A percentile compares a stretch with the other conserved stretches of the same genome.
Evolutionary conservation across 768 basidiomycete genomes (phyloP).

Genomic region (Leccinum ochraceum): DNA sequence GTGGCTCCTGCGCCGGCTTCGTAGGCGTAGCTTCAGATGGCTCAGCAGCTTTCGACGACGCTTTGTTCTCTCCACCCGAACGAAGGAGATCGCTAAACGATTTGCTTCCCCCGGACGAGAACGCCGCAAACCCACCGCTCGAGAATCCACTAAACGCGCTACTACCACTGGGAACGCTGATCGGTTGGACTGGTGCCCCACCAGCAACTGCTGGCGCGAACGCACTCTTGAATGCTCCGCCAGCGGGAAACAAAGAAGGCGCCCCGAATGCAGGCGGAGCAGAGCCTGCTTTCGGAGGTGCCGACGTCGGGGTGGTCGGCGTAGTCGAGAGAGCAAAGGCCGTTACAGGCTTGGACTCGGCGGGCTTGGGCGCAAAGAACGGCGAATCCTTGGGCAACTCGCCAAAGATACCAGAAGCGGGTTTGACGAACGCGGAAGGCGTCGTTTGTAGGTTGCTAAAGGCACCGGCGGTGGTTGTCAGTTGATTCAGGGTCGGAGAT

Average conservation of each 20-base stretch:
- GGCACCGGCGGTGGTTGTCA: slow-evolving; percentile 31
- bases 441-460: slow-evolving; percentile 42
- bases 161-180: slow-evolving; percentile 16
- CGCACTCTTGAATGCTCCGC: slow-evolving; percentile 19
- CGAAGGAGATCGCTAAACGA: slow-evolving; percentile 68
- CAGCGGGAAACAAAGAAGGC: slow-evolving; percentile 34
- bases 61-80: slow-evolving; percentile 32
- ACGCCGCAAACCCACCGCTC: slow-evolving; percentile 51
- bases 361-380: slow-evolving; percentile 45
- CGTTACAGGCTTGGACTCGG: slow-evolving; percentile 38
- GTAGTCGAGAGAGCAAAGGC: slow-evolving; percentile 36
- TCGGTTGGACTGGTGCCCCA: slow-evolving; percentile 9
- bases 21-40: slow-evolving; percentile 19
- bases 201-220: slow-evolving; percentile 14
- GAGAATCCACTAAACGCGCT: slow-evolving; percentile 31
- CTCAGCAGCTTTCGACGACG: slow-evolving; percentile 14
- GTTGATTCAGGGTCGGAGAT: slow-evolving; percentile 19
- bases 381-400: slow-evolving; percentile 47
- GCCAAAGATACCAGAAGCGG: slow-evolving; percentile 37
- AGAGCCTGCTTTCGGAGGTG: slow-evolving; percentile 24
- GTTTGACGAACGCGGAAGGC: slow-evolving; percentile 38
- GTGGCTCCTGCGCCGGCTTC: slow-evolving; percentile 1
- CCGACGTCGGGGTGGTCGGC: slow-evolving; percentile 18
- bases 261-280: slow-evolving; percentile 41
- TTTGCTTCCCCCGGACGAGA: slow-evolving; percentile 45